Conservation (phyloP, 2,329 filamentous ascomycete species). For the Penicillium griseofulvum region DNA sequence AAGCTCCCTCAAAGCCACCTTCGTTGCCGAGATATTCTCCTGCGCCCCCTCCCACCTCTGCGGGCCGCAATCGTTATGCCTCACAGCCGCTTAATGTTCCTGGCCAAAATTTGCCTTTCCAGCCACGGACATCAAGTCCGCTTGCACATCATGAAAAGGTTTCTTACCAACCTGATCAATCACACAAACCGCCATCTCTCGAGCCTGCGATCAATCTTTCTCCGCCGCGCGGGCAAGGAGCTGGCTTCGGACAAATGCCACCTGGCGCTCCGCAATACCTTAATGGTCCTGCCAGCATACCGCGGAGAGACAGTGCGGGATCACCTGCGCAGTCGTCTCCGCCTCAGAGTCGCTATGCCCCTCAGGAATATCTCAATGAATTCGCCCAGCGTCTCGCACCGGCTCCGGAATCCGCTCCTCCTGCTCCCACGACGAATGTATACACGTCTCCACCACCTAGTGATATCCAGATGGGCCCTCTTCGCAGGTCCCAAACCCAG, state of each 20-base stretch:
- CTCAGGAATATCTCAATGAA: slow-evolving; percentile 32
- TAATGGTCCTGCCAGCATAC: slow-evolving; percentile 4
- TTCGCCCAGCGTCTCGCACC: slow-evolving; percentile 32
- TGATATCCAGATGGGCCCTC: slow-evolving; percentile 38
- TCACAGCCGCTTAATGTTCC: slow-evolving; percentile 37
- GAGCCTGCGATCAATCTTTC: slow-evolving; percentile 25
- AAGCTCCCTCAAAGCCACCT: slow-evolving; percentile 35
- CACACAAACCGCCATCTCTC: slow-evolving; percentile 23
- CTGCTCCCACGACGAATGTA: slow-evolving; percentile 4
- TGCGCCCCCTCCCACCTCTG: slow-evolving; percentile 41
- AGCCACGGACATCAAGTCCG: slow-evolving; percentile 64
- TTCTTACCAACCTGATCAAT: slow-evolving; percentile 31
- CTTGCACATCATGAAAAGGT: slow-evolving; percentile 52
- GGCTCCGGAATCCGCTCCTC: slow-evolving; percentile 12
- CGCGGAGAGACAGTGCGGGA: slow-evolving; percentile 6
- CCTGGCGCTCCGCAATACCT: slow-evolving; percentile 12
- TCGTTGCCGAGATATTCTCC: slow-evolving; percentile 45
- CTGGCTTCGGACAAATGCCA: slow-evolving; percentile 21
- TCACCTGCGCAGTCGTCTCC: slow-evolving; percentile 23
- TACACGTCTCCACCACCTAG: slow-evolving; percentile 26
- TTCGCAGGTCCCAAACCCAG: slow-evolving; percentile 55
- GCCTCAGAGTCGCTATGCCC: slow-evolving; percentile 33
- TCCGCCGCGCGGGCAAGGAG: slow-evolving; percentile 21
- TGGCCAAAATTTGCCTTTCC: slow-evolving; percentile 50
- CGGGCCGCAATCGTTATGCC: slow-evolving; percentile 38